These are phyloP conservation scores for Thinopyrum elongatum DNA, from an alignment of 176 grass and related monocot species.

Conservation along the genomic window DNA sequence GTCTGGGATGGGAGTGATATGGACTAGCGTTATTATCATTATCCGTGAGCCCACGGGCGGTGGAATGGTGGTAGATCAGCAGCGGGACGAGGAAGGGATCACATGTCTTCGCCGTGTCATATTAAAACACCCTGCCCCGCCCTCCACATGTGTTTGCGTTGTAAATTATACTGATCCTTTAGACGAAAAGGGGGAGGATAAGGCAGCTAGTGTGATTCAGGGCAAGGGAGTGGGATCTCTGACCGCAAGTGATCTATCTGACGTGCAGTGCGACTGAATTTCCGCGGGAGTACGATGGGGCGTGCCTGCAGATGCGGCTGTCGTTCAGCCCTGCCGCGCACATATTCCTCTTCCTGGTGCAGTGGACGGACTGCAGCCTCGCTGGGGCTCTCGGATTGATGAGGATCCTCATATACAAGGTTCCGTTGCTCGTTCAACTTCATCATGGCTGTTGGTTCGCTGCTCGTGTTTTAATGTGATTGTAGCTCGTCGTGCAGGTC, in stretches of 20 bases:
- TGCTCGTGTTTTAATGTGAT: background rate
- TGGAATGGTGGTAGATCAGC: constrained; percentile 11
- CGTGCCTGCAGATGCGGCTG: constrained; percentile 85
- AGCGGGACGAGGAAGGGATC: constrained; percentile 3
- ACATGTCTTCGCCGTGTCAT: constrained; percentile 20
- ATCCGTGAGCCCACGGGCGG: background rate
- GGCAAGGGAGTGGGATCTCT: background rate
- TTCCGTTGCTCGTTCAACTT: background rate
- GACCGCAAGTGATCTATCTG: constrained; percentile 11
- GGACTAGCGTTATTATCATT: background rate
- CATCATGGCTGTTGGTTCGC: background rate
- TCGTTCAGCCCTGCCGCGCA: constrained; percentile 70
- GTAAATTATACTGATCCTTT: constrained; percentile 14
- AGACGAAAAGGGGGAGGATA: background rate
- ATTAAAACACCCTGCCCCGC: background rate
- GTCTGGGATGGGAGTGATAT: background rate
- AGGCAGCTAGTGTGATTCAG: background rate
- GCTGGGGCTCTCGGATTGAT: constrained; percentile 69
- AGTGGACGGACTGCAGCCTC: constrained; percentile 80
- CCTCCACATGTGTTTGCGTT: constrained; percentile 12
- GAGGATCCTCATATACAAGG: constrained; percentile 87
- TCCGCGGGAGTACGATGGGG: constrained; percentile 66
- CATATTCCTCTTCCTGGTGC: constrained; percentile 77
- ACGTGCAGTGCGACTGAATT: constrained; percentile 70
- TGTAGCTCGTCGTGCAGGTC: constrained; percentile 53